Evolutionary conservation across 495 filamentous ascomycete genomes (phyloP).

Genomic region (Letharia lupina): DNA sequence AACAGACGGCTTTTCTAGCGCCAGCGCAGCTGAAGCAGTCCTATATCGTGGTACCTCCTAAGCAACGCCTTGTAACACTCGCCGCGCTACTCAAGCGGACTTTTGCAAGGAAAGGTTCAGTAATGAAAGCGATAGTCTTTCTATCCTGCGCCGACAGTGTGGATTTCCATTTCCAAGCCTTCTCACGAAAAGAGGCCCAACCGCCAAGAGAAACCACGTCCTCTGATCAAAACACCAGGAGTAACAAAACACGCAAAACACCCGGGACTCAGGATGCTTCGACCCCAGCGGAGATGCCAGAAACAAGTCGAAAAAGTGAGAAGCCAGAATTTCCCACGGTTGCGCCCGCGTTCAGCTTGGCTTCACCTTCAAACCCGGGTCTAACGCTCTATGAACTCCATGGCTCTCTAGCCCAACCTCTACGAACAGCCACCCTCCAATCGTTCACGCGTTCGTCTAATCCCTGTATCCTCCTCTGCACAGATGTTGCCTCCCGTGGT

Average conservation of each 20-base stretch:
- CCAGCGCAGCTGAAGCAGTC: constrained; percentile 89
- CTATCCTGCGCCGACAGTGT: constrained; percentile 95
- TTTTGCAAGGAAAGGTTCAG: constrained; percentile 75
- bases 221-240: constrained; percentile 6
- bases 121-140: constrained; percentile 94
- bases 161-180: constrained; percentile 90
- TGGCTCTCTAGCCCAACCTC: constrained; percentile 81
- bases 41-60: constrained; percentile 77
- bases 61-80: constrained; percentile 80
- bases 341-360: constrained; percentile 41
- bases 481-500: constrained; percentile 89
- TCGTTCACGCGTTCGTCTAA: constrained; percentile 58
- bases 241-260: constrained; percentile 20
- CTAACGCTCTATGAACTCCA: constrained; percentile 81
- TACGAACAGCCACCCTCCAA: constrained; percentile 74
- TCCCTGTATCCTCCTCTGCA: constrained; percentile 77
- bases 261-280: constrained; percentile 20
- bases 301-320: constrained; percentile 21
- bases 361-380: constrained; percentile 39
- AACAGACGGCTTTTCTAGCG: constrained; percentile 64
- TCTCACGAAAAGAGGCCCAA: constrained; percentile 42
- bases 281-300: background rate
- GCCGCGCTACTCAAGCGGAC: constrained; percentile 73
- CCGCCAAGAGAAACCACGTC: constrained; percentile 22
- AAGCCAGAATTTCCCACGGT: constrained; percentile 36